Evolutionary conservation across 306 rosid species (phyloP).

Genomic region (Sesbania bispinosa): DNA sequence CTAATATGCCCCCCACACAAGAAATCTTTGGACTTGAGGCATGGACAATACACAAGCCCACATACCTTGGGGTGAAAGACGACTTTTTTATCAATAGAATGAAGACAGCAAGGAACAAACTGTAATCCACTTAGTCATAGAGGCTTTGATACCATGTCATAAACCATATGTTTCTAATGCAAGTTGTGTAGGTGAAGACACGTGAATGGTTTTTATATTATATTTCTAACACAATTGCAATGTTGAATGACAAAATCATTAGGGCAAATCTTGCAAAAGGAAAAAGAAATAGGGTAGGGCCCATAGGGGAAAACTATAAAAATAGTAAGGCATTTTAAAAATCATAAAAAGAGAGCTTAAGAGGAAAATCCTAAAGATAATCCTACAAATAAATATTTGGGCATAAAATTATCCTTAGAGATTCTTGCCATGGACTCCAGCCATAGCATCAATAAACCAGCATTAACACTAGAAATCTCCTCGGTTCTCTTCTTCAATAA

Average conservation of each 20-base stretch:
- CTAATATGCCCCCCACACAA: too few species aligned
- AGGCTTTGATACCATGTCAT: background rate
- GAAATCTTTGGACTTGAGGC: too few species aligned
- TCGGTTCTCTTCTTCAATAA: background rate
- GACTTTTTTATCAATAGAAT: too few species aligned
- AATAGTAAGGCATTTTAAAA: background rate
- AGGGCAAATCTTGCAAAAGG: background rate
- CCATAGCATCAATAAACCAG: background rate
- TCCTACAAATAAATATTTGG: background rate
- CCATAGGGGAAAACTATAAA: background rate
- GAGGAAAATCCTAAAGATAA: background rate
- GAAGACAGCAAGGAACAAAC: background rate
- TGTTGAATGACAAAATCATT: background rate
- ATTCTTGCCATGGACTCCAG: background rate
- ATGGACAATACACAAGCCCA: background rate
- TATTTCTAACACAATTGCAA: background rate
- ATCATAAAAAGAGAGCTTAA: background rate
- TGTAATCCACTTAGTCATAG: background rate
- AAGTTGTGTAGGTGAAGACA: background rate
- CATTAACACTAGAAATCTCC: background rate
- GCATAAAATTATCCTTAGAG: background rate
- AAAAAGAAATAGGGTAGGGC: background rate
- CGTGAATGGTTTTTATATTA: too few species aligned
- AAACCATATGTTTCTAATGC: background rate
- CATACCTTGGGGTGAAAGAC: background rate